Base-by-base conservation (phyloP, 345 rosid species). In the Microthlaspi erraticum region DNA sequence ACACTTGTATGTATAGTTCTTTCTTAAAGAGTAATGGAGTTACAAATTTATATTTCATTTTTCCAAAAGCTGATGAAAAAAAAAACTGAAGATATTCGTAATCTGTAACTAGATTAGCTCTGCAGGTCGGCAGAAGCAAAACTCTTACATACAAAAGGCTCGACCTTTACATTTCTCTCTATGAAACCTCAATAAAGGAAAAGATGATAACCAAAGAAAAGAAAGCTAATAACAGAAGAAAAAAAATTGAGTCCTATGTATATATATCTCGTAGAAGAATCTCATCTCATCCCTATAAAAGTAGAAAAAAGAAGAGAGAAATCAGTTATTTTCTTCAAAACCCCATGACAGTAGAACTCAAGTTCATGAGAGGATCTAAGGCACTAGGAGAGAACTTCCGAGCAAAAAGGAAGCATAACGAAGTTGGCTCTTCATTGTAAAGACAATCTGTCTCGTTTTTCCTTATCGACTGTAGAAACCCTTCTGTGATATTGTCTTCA, bases 361-460 rank as follows among this genome's bases (percentile, higher is more conserved):
- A 84, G 81, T 87, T 86, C 58, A 93, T 88, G 76, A 93, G 78
- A 0, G 89, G 90, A 76, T 53, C 83, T 72, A 93, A 75, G 6
- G 98, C 81, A 77, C 84, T 82, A 7, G 89, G 86, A 70, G 84
- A 84, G 72, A 93, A 93, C 81, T 93, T 93, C 71, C 98, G 83
- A 45, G 98, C 98, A 71, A 93, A 93, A 65, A 93, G 97, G 74
- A 83, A 74, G 72, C 97, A 93, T 20, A 82, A 66, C 1, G 93
- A 81, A 48, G 89, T 87, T 77, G 57, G 79, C 65, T 70, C 86
- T 9, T 83, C 86, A 39, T 93, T 93, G 54, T 90, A 88, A 7
- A 76, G 71, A 80, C 98, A 93, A 13, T 34, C 79, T 2, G 90
- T 83, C 62, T 81, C 84, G 7, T 88, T 86, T 37, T 77, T 82